These are phyloP conservation scores for Fomitopsis palustris DNA, from an alignment of 1,284 basidiomycete species.

Conservation along the genomic window DNA sequence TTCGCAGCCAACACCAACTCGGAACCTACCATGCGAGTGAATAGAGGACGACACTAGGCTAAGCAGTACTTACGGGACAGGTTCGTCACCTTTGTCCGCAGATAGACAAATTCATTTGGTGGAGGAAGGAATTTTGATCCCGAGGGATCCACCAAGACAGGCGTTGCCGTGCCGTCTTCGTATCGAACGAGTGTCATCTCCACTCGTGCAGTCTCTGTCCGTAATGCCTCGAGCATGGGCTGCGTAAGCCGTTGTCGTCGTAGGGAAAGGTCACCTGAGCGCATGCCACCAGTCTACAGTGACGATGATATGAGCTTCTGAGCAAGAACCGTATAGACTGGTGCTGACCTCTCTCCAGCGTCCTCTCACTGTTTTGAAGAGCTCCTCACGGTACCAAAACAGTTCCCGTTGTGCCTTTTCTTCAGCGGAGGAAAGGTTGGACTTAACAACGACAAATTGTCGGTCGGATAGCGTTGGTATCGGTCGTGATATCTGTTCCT, in stretches of 20 bases:
- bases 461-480: slow-evolving; percentile 85
- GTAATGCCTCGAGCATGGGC: slow-evolving; percentile 73
- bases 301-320: not conserved
- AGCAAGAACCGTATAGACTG: not conserved
- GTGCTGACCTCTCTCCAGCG: slow-evolving; percentile 78
- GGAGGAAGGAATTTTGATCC: slow-evolving; percentile 43
- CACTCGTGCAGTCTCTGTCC: slow-evolving; percentile 58
- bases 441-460: slow-evolving; percentile 90
- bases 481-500: slow-evolving; percentile 54
- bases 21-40: slow-evolving; percentile 34
- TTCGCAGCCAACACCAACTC: slow-evolving; percentile 51
- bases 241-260: slow-evolving; percentile 72
- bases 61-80: slow-evolving; percentile 43
- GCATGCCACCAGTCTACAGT: slow-evolving; percentile 68
- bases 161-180: slow-evolving; percentile 24
- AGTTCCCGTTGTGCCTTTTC: slow-evolving; percentile 66
- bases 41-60: slow-evolving; percentile 5
- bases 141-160: slow-evolving; percentile 20
- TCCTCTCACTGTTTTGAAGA: slow-evolving; percentile 67
- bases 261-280: slow-evolving; percentile 73
- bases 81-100: slow-evolving; percentile 58
- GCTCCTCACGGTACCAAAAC: slow-evolving; percentile 92
- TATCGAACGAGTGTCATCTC: slow-evolving; percentile 49
- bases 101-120: slow-evolving; percentile 56
- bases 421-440: slow-evolving; percentile 57